These are phyloP conservation scores for Sporothrix schenckii DNA, from an alignment of 2,329 filamentous ascomycete genomes.

Conservation along the genomic window DNA sequence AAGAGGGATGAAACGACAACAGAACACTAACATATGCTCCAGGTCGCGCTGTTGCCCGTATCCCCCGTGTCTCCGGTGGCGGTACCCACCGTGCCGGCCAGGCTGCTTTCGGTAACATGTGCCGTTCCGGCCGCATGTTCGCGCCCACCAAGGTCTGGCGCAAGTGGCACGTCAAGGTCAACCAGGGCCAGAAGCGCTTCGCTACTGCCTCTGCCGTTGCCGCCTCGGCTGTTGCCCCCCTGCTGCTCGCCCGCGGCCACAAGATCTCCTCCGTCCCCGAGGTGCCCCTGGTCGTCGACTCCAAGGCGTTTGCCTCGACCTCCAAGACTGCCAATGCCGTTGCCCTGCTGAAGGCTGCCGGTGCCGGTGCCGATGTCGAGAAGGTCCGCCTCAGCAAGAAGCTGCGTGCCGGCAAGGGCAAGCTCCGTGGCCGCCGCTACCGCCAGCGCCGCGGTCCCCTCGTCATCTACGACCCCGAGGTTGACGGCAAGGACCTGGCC, in stretches of 20 bases:
- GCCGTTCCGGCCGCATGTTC: constrained; percentile 99
- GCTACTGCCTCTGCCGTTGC: constrained; percentile 96
- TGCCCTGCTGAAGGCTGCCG: constrained; percentile 84
- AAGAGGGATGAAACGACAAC: neutral
- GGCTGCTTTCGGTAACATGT: constrained; percentile 99
- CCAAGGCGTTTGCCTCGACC: constrained; percentile 80
- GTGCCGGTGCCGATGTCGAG: constrained; percentile 85
- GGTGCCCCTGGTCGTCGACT: constrained; percentile 95
- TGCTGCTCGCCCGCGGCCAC: constrained; percentile 96
- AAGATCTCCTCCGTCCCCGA: constrained; percentile 88
- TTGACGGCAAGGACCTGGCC: constrained; percentile 92
- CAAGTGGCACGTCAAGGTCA: constrained; percentile 99
- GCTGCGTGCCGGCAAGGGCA: constrained; percentile 97
- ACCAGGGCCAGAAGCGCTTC: constrained; percentile 98
- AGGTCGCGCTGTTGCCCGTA: constrained; percentile 99
- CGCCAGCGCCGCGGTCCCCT: constrained; percentile 97
- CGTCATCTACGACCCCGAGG: constrained; percentile 94
- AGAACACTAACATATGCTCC: constrained; percentile 26
- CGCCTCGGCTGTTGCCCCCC: constrained; percentile 91
- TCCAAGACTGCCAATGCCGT: constrained; percentile 88
- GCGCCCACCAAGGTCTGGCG: constrained; percentile 99
- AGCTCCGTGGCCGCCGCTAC: constrained; percentile 94
- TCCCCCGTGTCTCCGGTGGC: constrained; percentile 99
- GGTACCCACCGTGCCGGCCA: constrained; percentile 99
- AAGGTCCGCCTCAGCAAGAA: constrained; percentile 98